Conservation (phyloP, 148 eudicot genomes). For the Vaccinium darrowii region DNA sequence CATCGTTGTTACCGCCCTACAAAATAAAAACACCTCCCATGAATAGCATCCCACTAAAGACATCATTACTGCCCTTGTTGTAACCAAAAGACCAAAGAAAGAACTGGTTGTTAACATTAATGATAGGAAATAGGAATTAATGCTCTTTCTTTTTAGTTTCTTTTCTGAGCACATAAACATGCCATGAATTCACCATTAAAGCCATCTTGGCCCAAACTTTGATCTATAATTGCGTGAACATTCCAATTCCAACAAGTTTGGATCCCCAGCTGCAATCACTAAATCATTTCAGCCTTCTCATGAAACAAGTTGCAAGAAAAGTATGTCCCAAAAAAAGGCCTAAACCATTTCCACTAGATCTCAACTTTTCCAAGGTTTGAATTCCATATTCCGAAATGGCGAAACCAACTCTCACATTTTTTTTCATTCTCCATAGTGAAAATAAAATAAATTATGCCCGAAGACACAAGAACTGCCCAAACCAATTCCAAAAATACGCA, state of each 20-base stretch:
- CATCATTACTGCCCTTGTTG: not conserved
- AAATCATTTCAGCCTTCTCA: not conserved
- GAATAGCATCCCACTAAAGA: slow-evolving; percentile 6
- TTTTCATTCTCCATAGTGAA: not conserved
- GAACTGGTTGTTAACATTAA: too few relatives aligned
- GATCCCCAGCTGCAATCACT: not conserved
- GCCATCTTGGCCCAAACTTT: not conserved
- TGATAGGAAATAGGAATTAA: not conserved
- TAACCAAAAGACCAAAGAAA: not conserved
- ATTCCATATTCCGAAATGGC: not conserved
- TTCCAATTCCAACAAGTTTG: not conserved
- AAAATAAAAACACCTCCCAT: not conserved
- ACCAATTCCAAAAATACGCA: not conserved
- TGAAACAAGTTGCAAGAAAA: not conserved
- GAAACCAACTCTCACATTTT: not conserved
- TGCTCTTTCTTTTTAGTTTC: not conserved
- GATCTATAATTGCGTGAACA: not conserved
- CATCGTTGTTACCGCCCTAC: slow-evolving; percentile 13
- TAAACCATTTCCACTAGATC: not conserved
- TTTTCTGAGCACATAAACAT: not conserved
- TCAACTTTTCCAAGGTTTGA: not conserved
- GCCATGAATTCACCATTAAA: not conserved
- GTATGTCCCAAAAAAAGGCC: not conserved
- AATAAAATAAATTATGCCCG: not conserved
- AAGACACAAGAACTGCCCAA: not conserved